Base-by-base conservation (phyloP, 495 filamentous ascomycete genomes). In the Talaromyces trachyspermus region DNA sequence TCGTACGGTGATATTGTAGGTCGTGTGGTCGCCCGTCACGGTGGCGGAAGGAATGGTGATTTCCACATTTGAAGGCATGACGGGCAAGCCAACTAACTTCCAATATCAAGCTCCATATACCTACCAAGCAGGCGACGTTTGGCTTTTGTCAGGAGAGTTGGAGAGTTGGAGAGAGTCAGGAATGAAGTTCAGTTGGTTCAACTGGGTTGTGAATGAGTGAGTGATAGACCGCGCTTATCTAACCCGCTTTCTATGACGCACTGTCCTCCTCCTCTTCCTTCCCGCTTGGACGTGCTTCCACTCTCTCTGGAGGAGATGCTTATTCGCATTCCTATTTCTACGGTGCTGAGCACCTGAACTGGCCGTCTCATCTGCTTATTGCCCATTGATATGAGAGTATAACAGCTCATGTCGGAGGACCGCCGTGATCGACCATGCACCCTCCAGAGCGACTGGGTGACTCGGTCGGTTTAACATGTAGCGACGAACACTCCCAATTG, bases 1-100 rank as follows among this genome's bases (percentile, higher is more conserved):
- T 49, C 86, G 84, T 54, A 96, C 74, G 26, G 81, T 83, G 63
- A 97, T 89, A 72, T 92, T 88, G 76, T 97, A 98, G 66, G 87
- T 68, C 1, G 92, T 97, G 72, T 85, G 88, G 36, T 72, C 68
- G 11, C 68, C 63, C 41, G 77, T 73, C 43, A 84, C 68, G 48
- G 78, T 83, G 8, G 87, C 84, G 25, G 73, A 79, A 23, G 89
- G 88, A 61, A 95, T 89, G 49, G 84, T 78, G 64, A 95, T 85
- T 52, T 90, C 83, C 57, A 86, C 71, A 26, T 77, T 77, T 9
- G 88, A 82, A 17, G 84, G 77, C 88, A 94, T 94, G 32, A 12
- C 48, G 53, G 23, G 20, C 30, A 42, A 27, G 3, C 17, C 14
- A 17, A n/a, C 29, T 44, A 33, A n/a, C n/a, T n/a, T n/a, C n/a